Base-by-base conservation (phyloP, 257 asterid genomes). In the Phtheirospermum japonicum region DNA sequence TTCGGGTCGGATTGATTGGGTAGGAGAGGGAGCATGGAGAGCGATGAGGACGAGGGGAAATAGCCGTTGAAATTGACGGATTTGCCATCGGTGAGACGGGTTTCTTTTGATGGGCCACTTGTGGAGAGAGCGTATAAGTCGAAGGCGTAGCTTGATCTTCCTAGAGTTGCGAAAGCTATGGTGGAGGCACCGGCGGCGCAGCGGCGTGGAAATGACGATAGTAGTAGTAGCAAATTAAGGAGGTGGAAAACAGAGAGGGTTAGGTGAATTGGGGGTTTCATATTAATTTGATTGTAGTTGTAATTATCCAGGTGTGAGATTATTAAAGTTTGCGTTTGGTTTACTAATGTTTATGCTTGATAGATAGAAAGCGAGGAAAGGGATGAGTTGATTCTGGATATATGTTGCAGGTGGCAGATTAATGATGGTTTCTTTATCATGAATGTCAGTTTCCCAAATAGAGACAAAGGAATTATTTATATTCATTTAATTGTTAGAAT, bases 51-150 rank as follows among this genome's bases (percentile, higher is more conserved):
- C 0, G 84, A 57, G 2, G 90, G 89, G 57, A 90, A 88, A 19
- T 79, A 66, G 49, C 98, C 98, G 66, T 90, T 90, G 66, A 65
- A 90, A 67, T 91, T 88, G 65, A 91, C 83, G 75, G 94, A 85
- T 4, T 57, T 66, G 59, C 95, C 95, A 42, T 88, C 96, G 10
- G 98, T 83, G 48, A 88, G 82, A 12, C 82, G 94, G 20, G 64
- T 54, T 63, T 91, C 92, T 11, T 43, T 30, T 4, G 80, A 61
- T 16, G 70, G 59, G 26, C 53, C 61, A 10, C 66, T 9, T 5
- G 68, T 42, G 0, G 86, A 82, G 34, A 80, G 76, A 1, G 90
- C 70, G 6, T 77, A 89, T 76, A 89, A 79, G 70, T 89, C 97
- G 57, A 86, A 89, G 9, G 85, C 84, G 64, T 89, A 89, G 51